Conservation (phyloP, 371 early-diverging fungal genomes). For the Mortierella sp. region DNA sequence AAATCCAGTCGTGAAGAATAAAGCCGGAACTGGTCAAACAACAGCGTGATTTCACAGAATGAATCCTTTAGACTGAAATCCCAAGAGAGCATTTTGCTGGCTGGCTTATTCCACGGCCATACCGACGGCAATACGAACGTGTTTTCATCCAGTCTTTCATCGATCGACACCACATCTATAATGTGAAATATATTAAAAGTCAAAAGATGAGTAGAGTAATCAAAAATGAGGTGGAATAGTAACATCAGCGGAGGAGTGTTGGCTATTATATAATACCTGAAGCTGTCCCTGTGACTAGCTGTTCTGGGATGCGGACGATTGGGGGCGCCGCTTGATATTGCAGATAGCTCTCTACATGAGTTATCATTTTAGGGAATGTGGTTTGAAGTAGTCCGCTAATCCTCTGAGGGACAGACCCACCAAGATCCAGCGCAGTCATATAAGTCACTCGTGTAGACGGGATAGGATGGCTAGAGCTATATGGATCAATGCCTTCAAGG, state of each 20-base stretch:
- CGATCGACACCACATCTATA: constrained; percentile 4
- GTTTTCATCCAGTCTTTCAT: constrained; percentile 2
- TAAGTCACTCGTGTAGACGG: constrained; percentile 68
- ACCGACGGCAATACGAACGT: constrained; percentile 14
- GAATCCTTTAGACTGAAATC: constrained; percentile 50
- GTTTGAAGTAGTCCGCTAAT: constrained; percentile 65
- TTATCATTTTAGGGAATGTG: constrained; percentile 62
- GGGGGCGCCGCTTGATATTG: constrained; percentile 67
- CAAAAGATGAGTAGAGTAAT: no score
- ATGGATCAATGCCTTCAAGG: constrained; percentile 69
- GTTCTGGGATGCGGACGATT: constrained; percentile 51
- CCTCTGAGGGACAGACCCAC: constrained; percentile 64
- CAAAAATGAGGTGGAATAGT: not conserved
- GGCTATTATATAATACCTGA: constrained; percentile 11
- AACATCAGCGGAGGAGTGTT: not conserved
- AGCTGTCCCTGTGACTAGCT: constrained; percentile 18
- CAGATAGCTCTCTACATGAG: constrained; percentile 61
- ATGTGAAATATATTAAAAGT: not conserved
- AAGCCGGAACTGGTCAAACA: constrained; percentile 50
- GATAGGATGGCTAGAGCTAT: constrained; percentile 71
- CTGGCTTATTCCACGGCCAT: constrained; percentile 35
- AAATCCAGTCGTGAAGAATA: constrained; percentile 33
- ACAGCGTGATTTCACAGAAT: constrained; percentile 29
- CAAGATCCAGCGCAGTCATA: constrained; percentile 66
- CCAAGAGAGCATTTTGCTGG: constrained; percentile 30